Base-by-base conservation (phyloP, 2,329 filamentous ascomycete species). In the Pyricularia grisea region DNA sequence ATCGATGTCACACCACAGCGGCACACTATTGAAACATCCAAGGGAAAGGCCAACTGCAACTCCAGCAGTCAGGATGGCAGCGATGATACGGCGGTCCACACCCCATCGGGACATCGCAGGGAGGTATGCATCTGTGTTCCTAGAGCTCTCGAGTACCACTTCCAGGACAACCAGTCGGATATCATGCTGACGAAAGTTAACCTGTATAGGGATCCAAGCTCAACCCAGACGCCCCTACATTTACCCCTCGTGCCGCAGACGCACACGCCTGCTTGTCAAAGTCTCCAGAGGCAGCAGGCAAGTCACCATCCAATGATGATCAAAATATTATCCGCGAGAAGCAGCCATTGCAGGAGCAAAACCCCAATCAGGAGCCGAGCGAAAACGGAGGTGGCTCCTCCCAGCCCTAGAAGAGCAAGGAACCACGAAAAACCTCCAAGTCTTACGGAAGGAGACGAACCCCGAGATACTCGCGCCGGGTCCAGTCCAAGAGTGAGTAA, bases 141-240 rank as follows among this genome's bases (percentile, higher is more conserved):
- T 61, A 12, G n/a, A 61, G 14, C 23, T 61, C 17, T n/a, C 17
- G 4, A 11, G 6, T 50, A 50, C 42, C 42, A 5, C 20, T n/a
- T 50, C 42, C 2, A 20, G 17, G n/a, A 50, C 6, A 20, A n/a
- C 20, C 4, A 7, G 6, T 50, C 6, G 42, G 17, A 50, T n/a
- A 20, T 50, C 4, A 20, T 2, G 20, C 42, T 50, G 42, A n/a
- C 42, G 17, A 9, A n/a, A 3, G 10, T 74, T 77, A 73, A 70
- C 70, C 65, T 70, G 74, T 77, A 73, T 77, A 87, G 84, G 82
- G 78, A 76, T 83, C 80, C 71, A 84, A 79, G 74, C 77, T 87
- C 73, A 87, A 88, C 76, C 85, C 85, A 36, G 78, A 81, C 72
- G 85, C 85, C 31, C 81, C 83, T 64, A 81, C 82, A 68, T 88